A percentile compares a stretch with the other conserved stretches of the same genome.
Evolutionary conservation across 225 moss, liverwort and hornwort genomes (phyloP).

Genomic region (Polytrichum commune): DNA sequence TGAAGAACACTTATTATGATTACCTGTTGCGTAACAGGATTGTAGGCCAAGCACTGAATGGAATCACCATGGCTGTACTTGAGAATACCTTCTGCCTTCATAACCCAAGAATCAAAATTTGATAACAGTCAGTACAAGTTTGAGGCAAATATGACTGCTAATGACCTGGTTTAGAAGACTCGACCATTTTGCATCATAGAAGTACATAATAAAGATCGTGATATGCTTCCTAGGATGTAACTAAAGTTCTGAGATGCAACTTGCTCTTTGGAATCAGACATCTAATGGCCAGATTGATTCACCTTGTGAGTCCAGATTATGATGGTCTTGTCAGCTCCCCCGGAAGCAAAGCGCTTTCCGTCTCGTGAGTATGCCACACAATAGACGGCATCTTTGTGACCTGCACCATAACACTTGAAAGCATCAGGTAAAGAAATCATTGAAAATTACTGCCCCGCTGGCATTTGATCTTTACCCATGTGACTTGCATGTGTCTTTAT

Average conservation of each 20-base stretch:
- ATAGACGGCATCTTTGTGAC: conserved; percentile 88
- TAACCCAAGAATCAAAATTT: conserved; percentile 19
- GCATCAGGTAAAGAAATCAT: too few species aligned
- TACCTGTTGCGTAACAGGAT: conserved; percentile 97
- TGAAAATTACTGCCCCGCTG: too few species aligned
- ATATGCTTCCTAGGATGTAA: too few species aligned
- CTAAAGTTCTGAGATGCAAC: too few species aligned
- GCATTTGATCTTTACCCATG: too few species aligned
- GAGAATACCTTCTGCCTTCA: conserved; percentile 96
- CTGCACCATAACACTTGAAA: conserved; percentile 24
- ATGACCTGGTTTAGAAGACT: too few species aligned
- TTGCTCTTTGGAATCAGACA: too few species aligned
- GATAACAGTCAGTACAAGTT: conserved; percentile 18
- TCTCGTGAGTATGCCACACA: conserved; percentile 90
- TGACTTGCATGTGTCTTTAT: too few species aligned
- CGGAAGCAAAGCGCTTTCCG: conserved; percentile 96
- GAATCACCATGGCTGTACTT: conserved; percentile 94
- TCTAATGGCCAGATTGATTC: not conserved
- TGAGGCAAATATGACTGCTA: not conserved
- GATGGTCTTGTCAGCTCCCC: conserved; percentile 91
- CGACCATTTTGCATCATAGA: too few species aligned
- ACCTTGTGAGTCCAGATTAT: conserved; percentile 99
- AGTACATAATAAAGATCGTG: too few species aligned
- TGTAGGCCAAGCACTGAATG: conserved; percentile 94
- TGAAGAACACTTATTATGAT: too few species aligned